Percentiles rank a stretch among this genome's conserved stretches.
These are phyloP conservation scores for Smithsoniella earleae DNA, from an alignment of 163 green algal genomes.

Conservation along the genomic window DNA sequence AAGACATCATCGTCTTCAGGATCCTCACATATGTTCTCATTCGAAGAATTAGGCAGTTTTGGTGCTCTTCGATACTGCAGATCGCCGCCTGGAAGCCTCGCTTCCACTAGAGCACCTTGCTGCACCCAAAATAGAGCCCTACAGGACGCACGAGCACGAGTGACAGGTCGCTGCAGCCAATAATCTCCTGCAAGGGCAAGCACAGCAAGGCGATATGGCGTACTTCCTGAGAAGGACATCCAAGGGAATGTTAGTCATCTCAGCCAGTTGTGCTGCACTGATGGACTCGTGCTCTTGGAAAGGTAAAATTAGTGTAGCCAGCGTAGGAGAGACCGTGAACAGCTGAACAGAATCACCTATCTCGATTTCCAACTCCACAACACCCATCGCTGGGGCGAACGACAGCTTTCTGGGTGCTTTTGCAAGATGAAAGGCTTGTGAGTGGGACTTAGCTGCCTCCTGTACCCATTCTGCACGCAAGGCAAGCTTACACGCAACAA, in stretches of 20 bases:
- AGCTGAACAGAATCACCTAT: neutral
- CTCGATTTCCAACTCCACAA: slow-evolving; percentile 13
- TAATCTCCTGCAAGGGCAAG: too few relatives aligned
- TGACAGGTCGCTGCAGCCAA: too few relatives aligned
- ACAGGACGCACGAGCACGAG: too few relatives aligned
- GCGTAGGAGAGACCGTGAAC: neutral
- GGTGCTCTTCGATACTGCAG: slow-evolving; percentile 13
- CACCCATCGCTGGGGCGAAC: slow-evolving; percentile 8
- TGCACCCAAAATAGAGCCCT: slow-evolving; percentile 30
- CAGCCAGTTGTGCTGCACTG: neutral
- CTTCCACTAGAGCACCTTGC: slow-evolving; percentile 8
- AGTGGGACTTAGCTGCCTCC: neutral
- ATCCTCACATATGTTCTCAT: slow-evolving; percentile 25
- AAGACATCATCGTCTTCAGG: slow-evolving; percentile 10
- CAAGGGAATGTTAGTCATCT: slow-evolving; percentile 28
- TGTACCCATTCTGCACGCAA: slow-evolving; percentile 11
- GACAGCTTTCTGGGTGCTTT: slow-evolving; percentile 7
- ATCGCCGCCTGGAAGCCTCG: neutral
- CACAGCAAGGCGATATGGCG: neutral
- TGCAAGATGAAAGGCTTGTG: slow-evolving; percentile 12
- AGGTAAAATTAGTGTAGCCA: slow-evolving; percentile 14
- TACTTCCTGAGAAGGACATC: slow-evolving; percentile 7
- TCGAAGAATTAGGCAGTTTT: neutral
- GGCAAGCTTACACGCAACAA: too few relatives aligned
- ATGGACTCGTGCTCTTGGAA: slow-evolving; percentile 29